Evolutionary conservation across 2,329 filamentous ascomycete genomes (phyloP), one percentile per base, ranked within the genome.

Genomic region (Botrytis fragariae): DNA sequence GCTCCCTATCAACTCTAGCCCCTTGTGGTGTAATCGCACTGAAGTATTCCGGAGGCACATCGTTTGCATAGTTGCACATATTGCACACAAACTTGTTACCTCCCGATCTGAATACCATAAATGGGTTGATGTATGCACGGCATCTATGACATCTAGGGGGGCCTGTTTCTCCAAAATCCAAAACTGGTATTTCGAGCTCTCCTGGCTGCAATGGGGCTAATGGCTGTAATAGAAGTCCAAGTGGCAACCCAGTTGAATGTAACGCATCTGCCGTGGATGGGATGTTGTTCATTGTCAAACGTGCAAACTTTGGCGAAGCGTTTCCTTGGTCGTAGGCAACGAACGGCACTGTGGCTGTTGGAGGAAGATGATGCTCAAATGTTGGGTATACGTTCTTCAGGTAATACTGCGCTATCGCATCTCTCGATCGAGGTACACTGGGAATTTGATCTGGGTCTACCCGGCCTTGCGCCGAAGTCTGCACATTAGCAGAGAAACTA

Each of bases 1-100:
- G 92, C 80, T 95, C 89, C 67, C 96, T 90, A 83, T 99, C 96
- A 68, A 97, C 90, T 73, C 96, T 91, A 60, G 94, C 89, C 29
- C 96, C 96, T 73, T 93, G 91, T 7, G 93, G 93, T 79, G 93
- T 95, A 39, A 93, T 94, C 29, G 96, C 95, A 72, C 93, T 92
- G 82, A 97, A 99, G 83, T 99, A 99, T 81, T 98, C 95, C 1
- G 93, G 84, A 0, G 94, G 86, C 0, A 97, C 97, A 80, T 99
- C 96, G 81, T 98, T 99, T 68, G 96, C 94, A 82, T 98, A 97
- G 35, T 93, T 96, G 84, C 96, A 99, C 84, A 99, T 93, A 81
- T 99, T 99, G 85, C 96, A 99, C 70, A 97, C 94, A 81, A 97
- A 97, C 82, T 97, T 97, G 84, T 95, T 97, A 73, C 96, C 96